Percentiles rank a stretch among this genome's conserved stretches.
These are phyloP conservation scores for Mycena polygramma DNA, from an alignment of 768 basidiomycete genomes.

Conservation along the genomic window DNA sequence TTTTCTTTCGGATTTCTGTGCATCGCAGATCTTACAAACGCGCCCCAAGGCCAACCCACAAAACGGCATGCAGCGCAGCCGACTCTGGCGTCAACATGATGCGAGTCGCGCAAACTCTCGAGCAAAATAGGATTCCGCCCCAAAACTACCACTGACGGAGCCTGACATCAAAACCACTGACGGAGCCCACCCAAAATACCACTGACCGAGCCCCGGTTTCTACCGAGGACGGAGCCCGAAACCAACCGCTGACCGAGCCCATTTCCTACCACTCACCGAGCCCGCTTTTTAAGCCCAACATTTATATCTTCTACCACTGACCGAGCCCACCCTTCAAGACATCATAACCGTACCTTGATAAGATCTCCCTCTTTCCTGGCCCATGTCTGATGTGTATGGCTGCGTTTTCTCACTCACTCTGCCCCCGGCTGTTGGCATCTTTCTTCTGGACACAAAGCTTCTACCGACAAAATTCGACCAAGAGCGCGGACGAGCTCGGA, in stretches of 20 bases:
- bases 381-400: too few relatives aligned
- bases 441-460: neutral
- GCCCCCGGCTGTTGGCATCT: too few relatives aligned
- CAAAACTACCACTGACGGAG: neutral
- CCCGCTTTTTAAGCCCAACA: too few relatives aligned
- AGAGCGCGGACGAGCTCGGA: neutral
- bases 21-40: conserved; percentile 10
- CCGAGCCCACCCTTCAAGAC: neutral
- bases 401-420: too few relatives aligned
- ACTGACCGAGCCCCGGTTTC: too few relatives aligned
- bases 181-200: too few relatives aligned
- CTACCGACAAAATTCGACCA: neutral
- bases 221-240: too few relatives aligned
- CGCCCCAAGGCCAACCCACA: conserved; percentile 29
- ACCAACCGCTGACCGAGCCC: too few relatives aligned
- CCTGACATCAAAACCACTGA: too few relatives aligned
- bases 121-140: neutral
- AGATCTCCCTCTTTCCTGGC: too few relatives aligned
- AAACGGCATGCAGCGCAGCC: conserved; percentile 22
- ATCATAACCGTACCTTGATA: too few relatives aligned
- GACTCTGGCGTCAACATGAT: conserved; percentile 28
- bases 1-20: conserved; percentile 19
- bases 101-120: conserved; percentile 24
- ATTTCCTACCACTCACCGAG: too few relatives aligned
- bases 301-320: neutral